Evolutionary conservation across 2,329 filamentous ascomycete genomes (phyloP).

Genomic region (Rhynchosporium agropyri): DNA sequence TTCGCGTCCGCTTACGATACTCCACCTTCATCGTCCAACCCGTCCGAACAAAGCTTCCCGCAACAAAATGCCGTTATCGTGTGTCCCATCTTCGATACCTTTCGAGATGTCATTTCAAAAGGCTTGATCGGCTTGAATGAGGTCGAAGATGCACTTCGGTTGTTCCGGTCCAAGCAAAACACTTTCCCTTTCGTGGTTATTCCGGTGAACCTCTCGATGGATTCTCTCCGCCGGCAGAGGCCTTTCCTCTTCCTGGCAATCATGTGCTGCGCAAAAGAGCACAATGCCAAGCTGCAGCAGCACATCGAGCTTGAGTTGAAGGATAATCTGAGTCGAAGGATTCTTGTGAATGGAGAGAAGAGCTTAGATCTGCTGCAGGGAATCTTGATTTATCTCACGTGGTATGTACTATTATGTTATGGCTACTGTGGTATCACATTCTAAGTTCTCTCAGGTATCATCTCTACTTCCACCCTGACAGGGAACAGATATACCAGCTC

Average conservation of each 20-base stretch:
- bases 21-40: not conserved
- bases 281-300: slow-evolving; percentile 53
- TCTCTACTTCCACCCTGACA: slow-evolving; percentile 39
- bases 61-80: slow-evolving; percentile 31
- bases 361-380: slow-evolving; percentile 60
- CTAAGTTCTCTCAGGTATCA: slow-evolving; percentile 35
- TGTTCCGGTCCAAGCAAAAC: slow-evolving; percentile 23
- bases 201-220: slow-evolving; percentile 48
- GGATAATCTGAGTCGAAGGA: slow-evolving; percentile 58
- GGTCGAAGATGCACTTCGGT: slow-evolving; percentile 28
- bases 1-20: not conserved
- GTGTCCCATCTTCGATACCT: slow-evolving; percentile 44
- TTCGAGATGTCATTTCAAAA: slow-evolving; percentile 29
- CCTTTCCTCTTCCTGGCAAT: slow-evolving; percentile 60
- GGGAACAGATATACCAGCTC: slow-evolving; percentile 42
- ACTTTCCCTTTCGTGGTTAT: slow-evolving; percentile 36
- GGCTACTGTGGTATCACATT: not conserved
- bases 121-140: slow-evolving; percentile 24
- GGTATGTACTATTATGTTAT: slow-evolving; percentile 47
- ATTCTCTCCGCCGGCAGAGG: slow-evolving; percentile 47
- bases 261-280: slow-evolving; percentile 53
- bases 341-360: slow-evolving; percentile 59
- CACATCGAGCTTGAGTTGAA: slow-evolving; percentile 61
- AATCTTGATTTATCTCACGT: slow-evolving; percentile 58
- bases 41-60: not conserved